Base-by-base conservation (phyloP, 2,329 filamentous ascomycete species). In the Colletotrichum sp. region DNA sequence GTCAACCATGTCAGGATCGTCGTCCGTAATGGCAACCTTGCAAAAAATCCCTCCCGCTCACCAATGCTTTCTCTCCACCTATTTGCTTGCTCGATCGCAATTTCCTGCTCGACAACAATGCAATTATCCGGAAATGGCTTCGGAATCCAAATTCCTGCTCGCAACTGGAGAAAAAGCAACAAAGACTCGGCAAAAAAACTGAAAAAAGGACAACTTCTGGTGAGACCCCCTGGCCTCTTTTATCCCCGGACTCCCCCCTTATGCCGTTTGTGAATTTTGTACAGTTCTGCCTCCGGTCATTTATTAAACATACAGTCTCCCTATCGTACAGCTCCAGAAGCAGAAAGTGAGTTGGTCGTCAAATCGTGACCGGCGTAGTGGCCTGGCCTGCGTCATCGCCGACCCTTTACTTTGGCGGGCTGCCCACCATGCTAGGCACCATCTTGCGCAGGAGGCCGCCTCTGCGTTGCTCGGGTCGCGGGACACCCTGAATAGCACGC, bases 401-500 rank as follows among this genome's bases (percentile, higher is more conserved):
- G 34, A 28, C 52, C 61, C 61, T 22, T 65, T 67, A 72, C 16
- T 70, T 77, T 15, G 86, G 85, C 8, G 85, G 85, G 6, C 84
- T 84, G 48, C 86, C 86, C 57, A 88, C 78, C 86, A 88, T 87
- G 77, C 85, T 87, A 25, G 86, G 85, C 28, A 92, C 90, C 80
- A 92, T 90, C 81, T 92, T 92, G 78, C 90, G 84, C 69, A 89
- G 80, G 65, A 92, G 83, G 32, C 88, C 88, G 52, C 86, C 86
- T 9, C 85, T 85, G n/a, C 87, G 86, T 72, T 88, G 87, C 74
- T 91, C 90, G 22, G 90, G 88, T 39, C 91, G 87, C 28, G 96
- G 96, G n/a, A 96, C 93, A 44, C 96, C 96, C 83, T 98, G 95
- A 52, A 98, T 96, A 77, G 95, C 93, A 74, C 96, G 91, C 34